These are phyloP conservation scores for Chaetoceros tenuissimus DNA, from an alignment of 108 stramenopile genomes.

Conservation along the genomic window DNA sequence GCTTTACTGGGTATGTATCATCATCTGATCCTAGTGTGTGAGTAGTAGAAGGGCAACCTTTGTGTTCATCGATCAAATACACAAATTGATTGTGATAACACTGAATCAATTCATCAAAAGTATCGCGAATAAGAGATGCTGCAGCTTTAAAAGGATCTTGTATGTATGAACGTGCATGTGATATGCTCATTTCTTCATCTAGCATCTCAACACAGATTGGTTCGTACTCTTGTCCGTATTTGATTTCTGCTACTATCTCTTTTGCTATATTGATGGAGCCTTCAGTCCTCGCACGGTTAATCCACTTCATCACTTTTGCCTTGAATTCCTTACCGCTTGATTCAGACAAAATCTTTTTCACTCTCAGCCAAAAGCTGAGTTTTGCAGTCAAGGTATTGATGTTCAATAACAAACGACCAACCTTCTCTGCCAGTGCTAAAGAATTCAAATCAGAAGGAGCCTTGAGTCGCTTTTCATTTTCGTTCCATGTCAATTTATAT, in stretches of 20 bases:
- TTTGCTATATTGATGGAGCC: constrained; percentile 8
- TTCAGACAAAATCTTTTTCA: constrained; percentile 21
- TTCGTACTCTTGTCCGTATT: constrained; percentile 14
- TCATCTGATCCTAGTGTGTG: too few relatives aligned
- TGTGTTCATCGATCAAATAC: constrained; percentile 28
- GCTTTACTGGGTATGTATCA: constrained; percentile 13
- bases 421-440: constrained; percentile 9
- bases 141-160: constrained; percentile 28
- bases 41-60: constrained; percentile 13
- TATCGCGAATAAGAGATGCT: constrained; percentile 14
- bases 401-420: constrained; percentile 22
- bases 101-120: constrained; percentile 4
- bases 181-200: constrained; percentile 12
- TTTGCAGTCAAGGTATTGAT: constrained; percentile 30
- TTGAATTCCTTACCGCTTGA: constrained; percentile 17
- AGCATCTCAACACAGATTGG: constrained; percentile 25
- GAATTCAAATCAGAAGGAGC: too few relatives aligned
- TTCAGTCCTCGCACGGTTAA: constrained; percentile 16
- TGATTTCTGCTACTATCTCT: constrained; percentile 17
- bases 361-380: constrained; percentile 33
- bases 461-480: too few relatives aligned
- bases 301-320: constrained; percentile 20
- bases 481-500: constrained; percentile 13
- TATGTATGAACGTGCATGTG: constrained; percentile 26
- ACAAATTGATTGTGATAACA: constrained; percentile 16